Evolutionary conservation across 2,329 filamentous ascomycete genomes (phyloP).

Genomic region (Penicillium paneum): DNA sequence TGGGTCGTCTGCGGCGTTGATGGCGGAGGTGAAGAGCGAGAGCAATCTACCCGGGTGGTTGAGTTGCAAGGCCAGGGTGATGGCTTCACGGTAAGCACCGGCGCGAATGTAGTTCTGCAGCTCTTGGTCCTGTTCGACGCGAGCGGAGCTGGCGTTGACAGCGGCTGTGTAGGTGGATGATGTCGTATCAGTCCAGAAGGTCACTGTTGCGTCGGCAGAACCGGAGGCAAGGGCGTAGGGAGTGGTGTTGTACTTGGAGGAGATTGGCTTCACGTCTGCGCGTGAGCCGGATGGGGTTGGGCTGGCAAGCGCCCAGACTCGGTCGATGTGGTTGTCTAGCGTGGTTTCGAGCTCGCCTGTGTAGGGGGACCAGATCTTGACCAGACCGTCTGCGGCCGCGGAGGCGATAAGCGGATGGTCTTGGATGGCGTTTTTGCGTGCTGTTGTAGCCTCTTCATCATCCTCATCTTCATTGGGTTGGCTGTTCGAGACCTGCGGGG

Average conservation of each 20-base stretch:
- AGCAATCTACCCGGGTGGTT: slow-evolving; percentile 90
- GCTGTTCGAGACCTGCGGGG: slow-evolving; percentile 39
- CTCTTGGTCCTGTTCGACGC: slow-evolving; percentile 91
- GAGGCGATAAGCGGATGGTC: slow-evolving; percentile 60
- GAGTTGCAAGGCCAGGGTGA: slow-evolving; percentile 84
- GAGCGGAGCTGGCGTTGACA: slow-evolving; percentile 68
- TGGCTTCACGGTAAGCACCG: slow-evolving; percentile 87
- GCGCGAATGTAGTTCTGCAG: slow-evolving; percentile 88
- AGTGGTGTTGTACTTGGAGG: slow-evolving; percentile 32
- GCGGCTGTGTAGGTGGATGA: slow-evolving; percentile 71
- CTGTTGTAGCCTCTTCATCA: slow-evolving; percentile 29
- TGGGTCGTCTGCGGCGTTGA: slow-evolving; percentile 66
- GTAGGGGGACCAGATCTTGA: slow-evolving; percentile 93
- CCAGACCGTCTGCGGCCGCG: slow-evolving; percentile 87
- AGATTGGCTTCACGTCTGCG: slow-evolving; percentile 29
- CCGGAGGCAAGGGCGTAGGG: slow-evolving; percentile 77
- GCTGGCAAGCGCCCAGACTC: slow-evolving; percentile 87
- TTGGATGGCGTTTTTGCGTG: slow-evolving; percentile 32
- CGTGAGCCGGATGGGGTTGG: slow-evolving; percentile 44
- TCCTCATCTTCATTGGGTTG: slow-evolving; percentile 32
- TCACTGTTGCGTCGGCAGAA: slow-evolving; percentile 86
- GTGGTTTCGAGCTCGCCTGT: slow-evolving; percentile 82
- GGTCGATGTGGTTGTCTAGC: slow-evolving; percentile 93
- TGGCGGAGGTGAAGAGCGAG: slow-evolving; percentile 75
- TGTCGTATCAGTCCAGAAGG: slow-evolving; percentile 94